These are phyloP conservation scores for Tillandsia leiboldiana DNA, from an alignment of 176 grass and related monocot genomes.

Conservation along the genomic window DNA sequence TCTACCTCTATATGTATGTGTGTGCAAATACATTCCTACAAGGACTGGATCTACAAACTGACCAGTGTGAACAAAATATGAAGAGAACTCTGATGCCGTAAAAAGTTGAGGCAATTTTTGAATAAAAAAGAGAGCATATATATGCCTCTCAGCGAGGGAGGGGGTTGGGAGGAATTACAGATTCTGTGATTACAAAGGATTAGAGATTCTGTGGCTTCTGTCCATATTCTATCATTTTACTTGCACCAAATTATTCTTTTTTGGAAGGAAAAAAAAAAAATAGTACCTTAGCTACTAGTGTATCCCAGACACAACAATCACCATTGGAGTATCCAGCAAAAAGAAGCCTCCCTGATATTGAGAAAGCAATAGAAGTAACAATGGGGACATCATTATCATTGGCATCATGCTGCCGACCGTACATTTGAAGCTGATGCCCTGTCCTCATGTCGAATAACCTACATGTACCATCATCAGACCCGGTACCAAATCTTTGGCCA, in stretches of 20 bases:
- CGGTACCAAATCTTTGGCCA: constrained; percentile 88
- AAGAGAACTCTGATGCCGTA: too few relatives aligned
- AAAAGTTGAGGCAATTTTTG: too few relatives aligned
- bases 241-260: constrained; percentile 8
- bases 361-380: constrained; percentile 92
- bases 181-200: too few relatives aligned
- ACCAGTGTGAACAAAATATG: not conserved
- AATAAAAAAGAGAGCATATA: too few relatives aligned
- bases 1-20: too few relatives aligned
- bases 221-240: not conserved
- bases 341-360: constrained; percentile 95
- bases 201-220: too few relatives aligned
- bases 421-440: constrained; percentile 95
- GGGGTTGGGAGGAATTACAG: too few relatives aligned
- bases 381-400: constrained; percentile 58
- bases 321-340: constrained; percentile 98
- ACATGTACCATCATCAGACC: constrained; percentile 92
- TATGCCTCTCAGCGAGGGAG: too few relatives aligned
- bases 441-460: constrained; percentile 97
- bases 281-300: constrained; percentile 76
- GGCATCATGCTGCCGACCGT: constrained; percentile 42
- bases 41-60: too few relatives aligned
- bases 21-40: too few relatives aligned
- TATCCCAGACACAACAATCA: constrained; percentile 98
- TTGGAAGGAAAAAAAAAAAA: constrained; percentile 3